These are phyloP conservation scores for Apiospora aurea DNA, from an alignment of 2,329 filamentous ascomycete species.

Conservation along the genomic window DNA sequence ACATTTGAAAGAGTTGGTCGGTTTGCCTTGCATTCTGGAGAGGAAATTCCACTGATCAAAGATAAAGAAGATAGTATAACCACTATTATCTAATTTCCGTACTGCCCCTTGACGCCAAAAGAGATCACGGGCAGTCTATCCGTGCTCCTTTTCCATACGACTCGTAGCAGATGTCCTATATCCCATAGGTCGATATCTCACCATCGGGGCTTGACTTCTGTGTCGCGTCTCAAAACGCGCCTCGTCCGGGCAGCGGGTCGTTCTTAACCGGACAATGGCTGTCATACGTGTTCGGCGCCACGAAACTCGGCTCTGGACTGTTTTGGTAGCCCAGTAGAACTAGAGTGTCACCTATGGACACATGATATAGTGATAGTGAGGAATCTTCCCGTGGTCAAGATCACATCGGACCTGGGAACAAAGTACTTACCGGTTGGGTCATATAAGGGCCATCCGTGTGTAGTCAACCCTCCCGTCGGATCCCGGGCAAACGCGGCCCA, in stretches of 20 bases:
- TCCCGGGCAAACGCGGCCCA: slow-evolving; percentile 27
- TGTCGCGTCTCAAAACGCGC: background rate
- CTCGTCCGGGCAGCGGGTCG: slow-evolving; percentile 4
- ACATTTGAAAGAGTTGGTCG: too few species aligned
- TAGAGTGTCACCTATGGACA: background rate
- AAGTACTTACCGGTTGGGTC: background rate
- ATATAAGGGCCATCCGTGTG: slow-evolving; percentile 21
- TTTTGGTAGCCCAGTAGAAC: background rate
- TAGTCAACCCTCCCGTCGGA: background rate
- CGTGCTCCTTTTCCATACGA: background rate
- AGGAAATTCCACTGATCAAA: too few species aligned
- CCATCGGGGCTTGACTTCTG: background rate
- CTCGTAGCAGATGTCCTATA: background rate
- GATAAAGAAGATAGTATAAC: too few species aligned
- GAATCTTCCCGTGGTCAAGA: background rate
- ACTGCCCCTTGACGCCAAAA: background rate
- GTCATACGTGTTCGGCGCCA: slow-evolving; percentile 6
- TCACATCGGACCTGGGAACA: rapidly evolving
- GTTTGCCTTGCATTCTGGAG: too few species aligned
- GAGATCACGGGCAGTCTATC: background rate
- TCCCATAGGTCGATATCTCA: background rate
- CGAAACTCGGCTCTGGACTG: slow-evolving; percentile 1
- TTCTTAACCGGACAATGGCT: background rate
- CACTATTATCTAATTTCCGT: too few species aligned
- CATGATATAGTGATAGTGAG: background rate